These are phyloP conservation scores for Citrullus mucosospermus DNA, from an alignment of 306 rosid species.

Conservation along the genomic window DNA sequence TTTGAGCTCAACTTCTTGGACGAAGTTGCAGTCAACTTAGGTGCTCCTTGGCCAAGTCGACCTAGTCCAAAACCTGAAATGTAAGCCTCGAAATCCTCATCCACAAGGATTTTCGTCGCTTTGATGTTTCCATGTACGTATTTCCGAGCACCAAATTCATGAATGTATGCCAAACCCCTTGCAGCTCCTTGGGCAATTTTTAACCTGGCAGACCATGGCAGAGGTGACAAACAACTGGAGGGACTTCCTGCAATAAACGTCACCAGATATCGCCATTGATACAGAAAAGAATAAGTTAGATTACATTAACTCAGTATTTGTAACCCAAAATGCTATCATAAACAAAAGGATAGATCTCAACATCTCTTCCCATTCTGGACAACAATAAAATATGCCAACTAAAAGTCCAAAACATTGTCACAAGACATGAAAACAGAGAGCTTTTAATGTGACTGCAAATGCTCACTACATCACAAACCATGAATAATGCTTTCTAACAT, in stretches of 20 bases:
- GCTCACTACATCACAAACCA: neutral
- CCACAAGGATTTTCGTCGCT: slow-evolving; percentile 63
- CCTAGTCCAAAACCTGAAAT: slow-evolving; percentile 61
- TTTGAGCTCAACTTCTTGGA: slow-evolving; percentile 28
- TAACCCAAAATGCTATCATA: neutral
- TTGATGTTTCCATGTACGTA: slow-evolving; percentile 62
- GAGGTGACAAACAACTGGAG: slow-evolving; percentile 25
- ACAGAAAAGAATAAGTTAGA: neutral
- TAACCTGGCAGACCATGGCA: slow-evolving; percentile 59
- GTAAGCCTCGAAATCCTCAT: slow-evolving; percentile 51
- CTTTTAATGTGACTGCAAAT: neutral
- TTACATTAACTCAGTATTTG: neutral
- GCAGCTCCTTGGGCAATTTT: slow-evolving; percentile 73
- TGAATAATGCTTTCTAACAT: neutral
- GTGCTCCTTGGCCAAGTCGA: slow-evolving; percentile 27
- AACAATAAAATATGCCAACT: neutral
- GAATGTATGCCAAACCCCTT: slow-evolving; percentile 58
- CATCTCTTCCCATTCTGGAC: neutral
- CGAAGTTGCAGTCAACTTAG: slow-evolving; percentile 21
- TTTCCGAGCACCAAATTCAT: slow-evolving; percentile 55
- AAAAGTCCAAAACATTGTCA: neutral
- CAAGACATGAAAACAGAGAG: neutral
- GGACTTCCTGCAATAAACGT: slow-evolving; percentile 38
- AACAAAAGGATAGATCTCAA: neutral
- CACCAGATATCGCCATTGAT: neutral